phyloP scores from a whole-genome alignment of 2,329 filamentous ascomycete species.

The Diaporthe humulicola region DNA sequence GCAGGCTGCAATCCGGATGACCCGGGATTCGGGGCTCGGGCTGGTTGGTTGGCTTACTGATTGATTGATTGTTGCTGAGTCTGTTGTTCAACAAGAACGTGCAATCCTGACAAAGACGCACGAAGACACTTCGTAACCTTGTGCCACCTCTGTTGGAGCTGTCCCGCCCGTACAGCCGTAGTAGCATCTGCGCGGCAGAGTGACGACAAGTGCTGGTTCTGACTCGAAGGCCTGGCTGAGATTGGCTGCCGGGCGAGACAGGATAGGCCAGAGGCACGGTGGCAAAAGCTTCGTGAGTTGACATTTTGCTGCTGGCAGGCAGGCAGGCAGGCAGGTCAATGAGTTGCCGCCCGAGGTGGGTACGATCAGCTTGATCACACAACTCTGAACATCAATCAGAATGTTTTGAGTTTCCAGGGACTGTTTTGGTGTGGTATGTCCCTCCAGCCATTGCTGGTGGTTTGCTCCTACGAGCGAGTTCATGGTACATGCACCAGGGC shows the following conservation, averaged over 20 bases:
- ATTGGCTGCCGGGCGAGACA: constrained; percentile 33
- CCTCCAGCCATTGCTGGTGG: not conserved
- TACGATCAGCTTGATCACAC: not conserved
- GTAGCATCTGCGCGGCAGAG: constrained; percentile 2
- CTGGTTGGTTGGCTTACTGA: not conserved
- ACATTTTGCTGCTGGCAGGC: constrained; percentile 5
- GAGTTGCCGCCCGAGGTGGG: not conserved
- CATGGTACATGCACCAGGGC: not conserved
- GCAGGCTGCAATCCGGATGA: not conserved
- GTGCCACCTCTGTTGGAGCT: not conserved
- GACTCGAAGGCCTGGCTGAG: constrained; percentile 25
- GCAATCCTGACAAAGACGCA: not conserved
- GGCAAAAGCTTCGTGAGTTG: constrained; percentile 30
- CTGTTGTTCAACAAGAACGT: not conserved
- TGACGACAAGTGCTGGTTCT: constrained; percentile 22
- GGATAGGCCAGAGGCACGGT: constrained; percentile 6
- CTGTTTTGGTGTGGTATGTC: not conserved
- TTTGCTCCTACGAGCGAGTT: not conserved
- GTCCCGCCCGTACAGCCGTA: not conserved
- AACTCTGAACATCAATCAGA: not conserved
- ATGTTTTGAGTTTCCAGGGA: not conserved
- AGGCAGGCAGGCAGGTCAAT: not conserved
- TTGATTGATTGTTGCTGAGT: not conserved
- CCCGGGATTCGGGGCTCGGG: not conserved
- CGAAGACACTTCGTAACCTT: constrained; percentile 19